Conservation (phyloP, 148 eudicot species). For the Rhododendron simsii region DNA sequence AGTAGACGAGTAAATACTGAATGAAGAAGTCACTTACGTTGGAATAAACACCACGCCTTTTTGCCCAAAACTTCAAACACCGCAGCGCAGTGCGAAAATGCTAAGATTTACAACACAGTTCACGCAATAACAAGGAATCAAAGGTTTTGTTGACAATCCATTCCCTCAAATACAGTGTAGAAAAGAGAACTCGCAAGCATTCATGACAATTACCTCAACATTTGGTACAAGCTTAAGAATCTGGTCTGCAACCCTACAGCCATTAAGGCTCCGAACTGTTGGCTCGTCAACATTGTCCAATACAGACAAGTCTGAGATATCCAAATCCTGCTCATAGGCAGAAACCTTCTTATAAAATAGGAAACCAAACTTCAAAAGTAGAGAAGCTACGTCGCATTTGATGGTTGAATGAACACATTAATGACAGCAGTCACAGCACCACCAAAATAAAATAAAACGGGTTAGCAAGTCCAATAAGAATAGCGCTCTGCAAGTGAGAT, state of each 20-base stretch:
- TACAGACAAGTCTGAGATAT: conserved; percentile 64
- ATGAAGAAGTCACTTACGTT: conserved; percentile 48
- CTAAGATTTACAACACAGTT: conserved; percentile 25
- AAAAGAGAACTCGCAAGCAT: not conserved
- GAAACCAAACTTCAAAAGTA: not conserved
- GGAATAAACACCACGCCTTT: conserved; percentile 80
- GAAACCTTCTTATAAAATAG: not conserved
- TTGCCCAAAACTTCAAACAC: conserved; percentile 91
- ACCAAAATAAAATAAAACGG: not conserved
- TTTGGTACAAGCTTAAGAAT: conserved; percentile 91
- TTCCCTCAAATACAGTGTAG: not conserved
- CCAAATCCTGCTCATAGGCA: conserved; percentile 53
- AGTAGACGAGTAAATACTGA: not conserved
- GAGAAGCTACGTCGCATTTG: not conserved
- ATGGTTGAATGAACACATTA: not conserved
- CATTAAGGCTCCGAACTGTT: conserved; percentile 89
- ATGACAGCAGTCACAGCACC: not conserved
- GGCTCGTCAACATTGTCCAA: conserved; percentile 76
- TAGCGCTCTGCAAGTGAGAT: not conserved
- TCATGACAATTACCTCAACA: conserved; percentile 41
- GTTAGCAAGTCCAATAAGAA: not conserved
- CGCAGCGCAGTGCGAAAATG: conserved; percentile 76
- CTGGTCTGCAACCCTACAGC: conserved; percentile 88
- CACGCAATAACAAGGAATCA: not conserved
- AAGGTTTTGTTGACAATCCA: not conserved